Conservation (phyloP, 108 stramenopile genomes). For the Fragilariopsis cylindrus region DNA sequence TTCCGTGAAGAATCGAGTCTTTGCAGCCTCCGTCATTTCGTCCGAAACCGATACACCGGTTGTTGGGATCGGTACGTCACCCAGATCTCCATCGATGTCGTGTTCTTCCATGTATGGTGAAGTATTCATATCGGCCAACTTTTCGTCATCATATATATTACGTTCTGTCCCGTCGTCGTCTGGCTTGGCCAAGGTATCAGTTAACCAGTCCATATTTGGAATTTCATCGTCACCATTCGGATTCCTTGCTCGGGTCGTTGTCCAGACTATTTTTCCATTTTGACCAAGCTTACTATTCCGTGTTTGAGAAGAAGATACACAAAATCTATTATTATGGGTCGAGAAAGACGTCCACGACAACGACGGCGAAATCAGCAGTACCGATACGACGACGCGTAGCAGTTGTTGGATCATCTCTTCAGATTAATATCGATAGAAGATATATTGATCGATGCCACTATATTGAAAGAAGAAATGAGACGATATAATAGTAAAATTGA, state of each 20-base stretch:
- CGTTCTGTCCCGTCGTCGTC: neutral
- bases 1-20: constrained; percentile 39
- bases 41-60: constrained; percentile 52
- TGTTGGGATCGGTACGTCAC: constrained; percentile 42
- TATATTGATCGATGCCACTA: too few relatives aligned
- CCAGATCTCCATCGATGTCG: constrained; percentile 25
- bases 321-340: neutral
- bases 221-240: constrained; percentile 27
- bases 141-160: constrained; percentile 3
- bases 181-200: constrained; percentile 6
- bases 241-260: neutral
- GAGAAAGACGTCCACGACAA: neutral
- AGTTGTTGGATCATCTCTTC: too few relatives aligned
- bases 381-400: neutral
- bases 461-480: too few relatives aligned
- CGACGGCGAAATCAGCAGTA: neutral
- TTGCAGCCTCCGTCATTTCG: constrained; percentile 41
- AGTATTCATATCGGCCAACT: constrained; percentile 9
- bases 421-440: too few relatives aligned
- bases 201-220: constrained; percentile 42
- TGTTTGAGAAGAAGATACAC: too few relatives aligned
- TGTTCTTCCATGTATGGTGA: constrained; percentile 30
- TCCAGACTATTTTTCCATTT: too few relatives aligned
- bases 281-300: too few relatives aligned
- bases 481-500: too few relatives aligned